phyloP scores from a whole-genome alignment of 2,329 filamentous ascomycete genomes.

The Epichloe gansuensis region DNA sequence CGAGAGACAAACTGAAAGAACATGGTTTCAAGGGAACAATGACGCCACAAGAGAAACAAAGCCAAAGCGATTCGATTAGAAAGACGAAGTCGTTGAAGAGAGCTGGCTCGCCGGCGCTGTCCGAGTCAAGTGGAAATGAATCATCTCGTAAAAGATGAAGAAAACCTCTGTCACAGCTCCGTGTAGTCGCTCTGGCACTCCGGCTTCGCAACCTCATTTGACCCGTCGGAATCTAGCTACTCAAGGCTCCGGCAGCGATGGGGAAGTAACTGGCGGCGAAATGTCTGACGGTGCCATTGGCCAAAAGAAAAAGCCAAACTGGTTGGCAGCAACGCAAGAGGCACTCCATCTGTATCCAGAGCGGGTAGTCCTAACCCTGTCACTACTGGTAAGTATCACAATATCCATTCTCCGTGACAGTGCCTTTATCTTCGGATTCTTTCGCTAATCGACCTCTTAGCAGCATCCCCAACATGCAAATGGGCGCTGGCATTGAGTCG shows the following conservation, averaged over 20 bases:
- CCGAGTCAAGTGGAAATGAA: conserved; percentile 86
- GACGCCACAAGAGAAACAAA: conserved; percentile 37
- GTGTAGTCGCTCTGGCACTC: conserved; percentile 44
- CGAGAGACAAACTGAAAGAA: conserved; percentile 40
- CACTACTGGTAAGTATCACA: conserved; percentile 23
- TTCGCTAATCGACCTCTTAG: conserved; percentile 8
- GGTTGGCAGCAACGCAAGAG: conserved; percentile 31
- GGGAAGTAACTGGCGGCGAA: conserved; percentile 57
- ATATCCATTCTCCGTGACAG: not conserved
- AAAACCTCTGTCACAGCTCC: conserved; percentile 41
- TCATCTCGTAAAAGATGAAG: conserved; percentile 69
- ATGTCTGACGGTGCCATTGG: conserved; percentile 44
- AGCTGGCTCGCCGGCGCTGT: conserved; percentile 73
- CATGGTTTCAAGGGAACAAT: conserved; percentile 58
- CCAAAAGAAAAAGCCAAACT: conserved; percentile 46
- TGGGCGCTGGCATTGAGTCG: conserved; percentile 28
- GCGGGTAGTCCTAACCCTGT: conserved; percentile 46
- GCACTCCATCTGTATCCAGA: conserved; percentile 47
- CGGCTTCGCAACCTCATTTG: conserved; percentile 30
- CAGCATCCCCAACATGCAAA: conserved; percentile 23
- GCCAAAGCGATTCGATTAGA: conserved; percentile 27
- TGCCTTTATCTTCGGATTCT: not conserved
- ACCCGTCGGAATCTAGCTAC: conserved; percentile 30
- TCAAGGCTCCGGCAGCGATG: conserved; percentile 56
- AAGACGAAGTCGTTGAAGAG: conserved; percentile 62